Evolutionary conservation across 331 rosid genomes (phyloP), one percentile per base, ranked within the genome.

Genomic region (Spiraea crenata): DNA sequence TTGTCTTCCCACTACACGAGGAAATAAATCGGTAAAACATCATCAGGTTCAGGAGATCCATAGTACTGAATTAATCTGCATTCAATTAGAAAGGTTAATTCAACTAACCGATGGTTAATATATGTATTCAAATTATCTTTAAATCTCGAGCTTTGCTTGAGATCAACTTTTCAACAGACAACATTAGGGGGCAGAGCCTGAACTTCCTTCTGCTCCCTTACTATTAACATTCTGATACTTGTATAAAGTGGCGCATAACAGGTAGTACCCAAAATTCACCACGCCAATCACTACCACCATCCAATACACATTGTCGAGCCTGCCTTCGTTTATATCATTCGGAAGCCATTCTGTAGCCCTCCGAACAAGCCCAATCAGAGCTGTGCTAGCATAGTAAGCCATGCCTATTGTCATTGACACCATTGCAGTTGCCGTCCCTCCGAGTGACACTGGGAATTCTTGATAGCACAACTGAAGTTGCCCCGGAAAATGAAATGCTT

Each of bases 401-500:
- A 82, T 73, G 5, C 73, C 96, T 7, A 84, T 52, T 5, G 76
- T 38, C 74, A 84, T 1, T 0, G 88, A 71, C 9, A 84, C 78
- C 92, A 88, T 81, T 19, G 92, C 82, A 2, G 87, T 85, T 7
- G 87, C 82, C 1, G 88, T 84, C 75, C 80, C 82, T 57, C 44
- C 4, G 3, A 85, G 67, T 20, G 92, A 71, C 31, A n/a, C 51
- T 6, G 91, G 91, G 48, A 90, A 85, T 47, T 90, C 83, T 70
- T 84, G 93, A 56, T 85, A 87, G 56, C 80, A 84, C 34, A 87
- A 72, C 20, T 80, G 62, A 58, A 87, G 86, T 71, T 85, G 88
- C 52, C 84, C 92, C 2, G 87, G 90, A 67, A 79, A 81, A 74
- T 86, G 90, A 66, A 88, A 90, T 2, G 92, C 84, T 74, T 82